phyloP scores from a whole-genome alignment of 2,329 filamentous ascomycete genomes.

The Neofusicoccum sp. region DNA sequence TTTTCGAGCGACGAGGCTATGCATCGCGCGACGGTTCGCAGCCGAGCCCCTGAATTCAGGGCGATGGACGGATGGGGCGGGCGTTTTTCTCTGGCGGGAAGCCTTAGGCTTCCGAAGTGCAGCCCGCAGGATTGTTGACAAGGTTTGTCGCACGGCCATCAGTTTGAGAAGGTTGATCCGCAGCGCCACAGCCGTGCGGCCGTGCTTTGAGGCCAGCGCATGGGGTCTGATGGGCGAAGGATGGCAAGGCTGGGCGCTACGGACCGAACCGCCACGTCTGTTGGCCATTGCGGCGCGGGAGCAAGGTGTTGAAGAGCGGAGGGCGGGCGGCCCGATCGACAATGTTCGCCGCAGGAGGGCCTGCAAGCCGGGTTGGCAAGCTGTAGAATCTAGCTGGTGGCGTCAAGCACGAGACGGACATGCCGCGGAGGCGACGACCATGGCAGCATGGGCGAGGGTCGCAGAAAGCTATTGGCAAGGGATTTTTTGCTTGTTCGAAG shows the following conservation, averaged over 20 bases:
- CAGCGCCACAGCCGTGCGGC: constrained; percentile 18
- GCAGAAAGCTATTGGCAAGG: not conserved
- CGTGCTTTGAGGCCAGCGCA: not conserved
- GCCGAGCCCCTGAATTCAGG: not conserved
- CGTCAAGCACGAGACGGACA: not conserved
- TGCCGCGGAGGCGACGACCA: constrained; percentile 5
- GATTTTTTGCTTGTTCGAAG: constrained; percentile 16
- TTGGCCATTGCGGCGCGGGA: not conserved
- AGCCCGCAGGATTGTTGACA: not conserved
- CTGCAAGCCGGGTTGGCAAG: not conserved
- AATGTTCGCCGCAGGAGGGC: not conserved
- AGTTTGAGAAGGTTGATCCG: not conserved
- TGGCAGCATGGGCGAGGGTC: not conserved
- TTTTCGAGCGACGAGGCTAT: not conserved
- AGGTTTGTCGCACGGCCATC: not conserved
- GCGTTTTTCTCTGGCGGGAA: not conserved
- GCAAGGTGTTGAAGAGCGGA: not conserved
- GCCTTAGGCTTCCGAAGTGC: not conserved
- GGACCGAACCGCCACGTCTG: constrained; percentile 12
- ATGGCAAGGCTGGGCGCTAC: not conserved
- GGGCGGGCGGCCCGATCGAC: not conserved
- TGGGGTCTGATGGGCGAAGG: not conserved
- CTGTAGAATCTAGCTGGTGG: not conserved
- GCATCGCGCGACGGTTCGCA: not conserved
- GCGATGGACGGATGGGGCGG: not conserved